Base-by-base conservation (phyloP, 257 asterid genomes). In the Solanum sitiens region DNA sequence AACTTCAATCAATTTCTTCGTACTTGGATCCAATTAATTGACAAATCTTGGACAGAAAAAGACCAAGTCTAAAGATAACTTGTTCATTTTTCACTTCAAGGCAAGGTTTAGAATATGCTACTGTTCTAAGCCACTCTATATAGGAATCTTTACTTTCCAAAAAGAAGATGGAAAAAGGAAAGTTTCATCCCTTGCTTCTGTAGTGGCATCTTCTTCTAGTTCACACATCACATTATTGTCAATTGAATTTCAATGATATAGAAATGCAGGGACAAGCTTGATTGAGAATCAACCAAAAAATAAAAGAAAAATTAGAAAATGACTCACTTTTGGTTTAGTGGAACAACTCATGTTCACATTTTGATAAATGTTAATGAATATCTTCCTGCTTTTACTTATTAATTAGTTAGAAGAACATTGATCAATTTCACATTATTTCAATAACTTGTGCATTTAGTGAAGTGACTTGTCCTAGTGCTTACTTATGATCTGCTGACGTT, bases 171-270 rank as follows among this genome's bases (percentile, higher is more conserved):
- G 50, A 59, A 88, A 45, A 45, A 23, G 30, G 56, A 25, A 18
- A 13, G 63, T n/a, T 16, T 56, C 76, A 13, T 35, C 33, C 42
- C 10, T 47, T 10, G 40, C 42, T 21, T 44, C 63, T 40, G 45
- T 23, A 25, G 87, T 86, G 88, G 86, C 87, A 72, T 89, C 88
- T 89, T 84, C 91, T 89, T 84, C 71, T 33, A 83, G 35, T 44
- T 33, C 68, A 80, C 85, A 80, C 68, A 47, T 5, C 32, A 65
- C 39, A 6, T 37, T 37, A 37, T 47, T 5, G 30, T n/a, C 25
- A 47, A 10, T 80, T 80, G 85, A 80, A 15, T 47, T 15, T 8
- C 85, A 80, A 27, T 37, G 85, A 80, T 80, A 8, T 47, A 21
- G 68, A 80, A 80, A 80, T 45, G 11, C 65, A 80, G 68, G 85